Percentiles rank a stretch among this genome's conserved stretches.
Evolutionary conservation across 2,329 filamentous ascomycete genomes (phyloP).

Genomic region (Talaromyces piceae): DNA sequence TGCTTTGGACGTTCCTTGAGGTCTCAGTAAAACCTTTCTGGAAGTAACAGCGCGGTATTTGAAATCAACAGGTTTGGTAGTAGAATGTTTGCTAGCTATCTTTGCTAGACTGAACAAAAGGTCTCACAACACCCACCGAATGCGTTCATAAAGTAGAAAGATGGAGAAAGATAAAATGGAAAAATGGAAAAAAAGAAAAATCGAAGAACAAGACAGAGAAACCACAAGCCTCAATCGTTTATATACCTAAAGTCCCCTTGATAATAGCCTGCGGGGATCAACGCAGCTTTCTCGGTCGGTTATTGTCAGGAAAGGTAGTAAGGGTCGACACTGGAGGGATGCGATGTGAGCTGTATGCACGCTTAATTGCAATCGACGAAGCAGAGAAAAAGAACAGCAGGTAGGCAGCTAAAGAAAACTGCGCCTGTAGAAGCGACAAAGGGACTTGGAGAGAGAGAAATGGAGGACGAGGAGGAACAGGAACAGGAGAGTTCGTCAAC

Average conservation of each 20-base stretch:
- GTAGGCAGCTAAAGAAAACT: not conserved
- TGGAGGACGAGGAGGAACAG: too few relatives aligned
- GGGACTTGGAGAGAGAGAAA: not conserved
- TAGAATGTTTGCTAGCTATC: conserved; percentile 40
- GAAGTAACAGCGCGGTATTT: conserved; percentile 17
- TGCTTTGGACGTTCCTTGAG: conserved; percentile 1
- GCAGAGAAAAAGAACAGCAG: not conserved
- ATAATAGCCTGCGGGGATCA: conserved; percentile 15
- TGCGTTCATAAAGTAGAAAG: conserved; percentile 12
- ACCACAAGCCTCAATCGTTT: conserved; percentile 20
- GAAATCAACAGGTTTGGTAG: conserved; percentile 32
- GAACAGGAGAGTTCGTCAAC: too few relatives aligned
- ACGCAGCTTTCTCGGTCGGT: not conserved
- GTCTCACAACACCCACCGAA: conserved; percentile 25
- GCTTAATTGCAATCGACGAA: not conserved
- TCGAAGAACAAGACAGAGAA: too few relatives aligned
- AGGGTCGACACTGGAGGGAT: not conserved
- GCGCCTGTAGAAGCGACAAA: not conserved
- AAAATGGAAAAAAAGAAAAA: too few relatives aligned
- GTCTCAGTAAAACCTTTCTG: conserved; percentile 19
- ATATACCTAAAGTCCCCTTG: conserved; percentile 17
- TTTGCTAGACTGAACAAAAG: conserved; percentile 33
- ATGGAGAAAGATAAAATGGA: not conserved
- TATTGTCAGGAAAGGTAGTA: conserved; percentile 12
- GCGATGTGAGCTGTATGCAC: not conserved